phyloP scores from a whole-genome alignment of 192 early-diverging fungal genomes.

The Podila epicladia region DNA sequence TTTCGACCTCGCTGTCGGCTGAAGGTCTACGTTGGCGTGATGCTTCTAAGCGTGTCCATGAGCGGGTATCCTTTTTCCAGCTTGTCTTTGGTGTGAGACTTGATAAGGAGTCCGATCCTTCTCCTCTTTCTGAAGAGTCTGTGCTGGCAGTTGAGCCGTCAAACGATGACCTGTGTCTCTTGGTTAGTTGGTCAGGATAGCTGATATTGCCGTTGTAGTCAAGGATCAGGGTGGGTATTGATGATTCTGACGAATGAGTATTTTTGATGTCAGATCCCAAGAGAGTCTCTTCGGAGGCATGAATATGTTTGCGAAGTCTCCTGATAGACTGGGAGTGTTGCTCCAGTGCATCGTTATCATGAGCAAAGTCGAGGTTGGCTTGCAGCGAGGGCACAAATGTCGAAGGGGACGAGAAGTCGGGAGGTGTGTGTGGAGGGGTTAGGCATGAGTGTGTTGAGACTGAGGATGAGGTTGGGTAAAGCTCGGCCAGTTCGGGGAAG shows the following conservation, averaged over 20 bases:
- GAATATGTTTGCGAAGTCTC: too few relatives aligned
- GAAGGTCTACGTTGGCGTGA: background rate
- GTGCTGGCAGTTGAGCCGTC: background rate
- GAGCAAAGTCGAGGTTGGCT: background rate
- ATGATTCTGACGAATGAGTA: background rate
- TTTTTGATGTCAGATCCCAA: background rate
- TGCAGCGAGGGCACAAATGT: background rate
- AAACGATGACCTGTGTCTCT: background rate
- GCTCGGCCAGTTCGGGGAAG: constrained; percentile 1
- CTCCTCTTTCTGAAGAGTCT: background rate
- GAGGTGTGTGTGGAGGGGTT: background rate
- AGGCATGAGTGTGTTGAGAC: background rate
- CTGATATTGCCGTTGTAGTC: background rate
- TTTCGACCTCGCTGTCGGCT: background rate
- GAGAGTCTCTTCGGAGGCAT: background rate
- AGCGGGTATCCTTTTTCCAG: background rate
- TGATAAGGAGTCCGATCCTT: background rate
- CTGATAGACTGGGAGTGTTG: too few relatives aligned
- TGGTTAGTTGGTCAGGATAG: background rate
- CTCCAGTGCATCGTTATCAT: too few relatives aligned
- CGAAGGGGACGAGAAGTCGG: background rate
- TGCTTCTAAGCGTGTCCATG: background rate
- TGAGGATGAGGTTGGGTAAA: background rate
- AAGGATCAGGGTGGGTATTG: background rate
- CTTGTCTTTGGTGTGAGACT: too few relatives aligned